These are phyloP conservation scores for Coemansia sp. DNA, from an alignment of 371 early-diverging fungal genomes.

Conservation along the genomic window DNA sequence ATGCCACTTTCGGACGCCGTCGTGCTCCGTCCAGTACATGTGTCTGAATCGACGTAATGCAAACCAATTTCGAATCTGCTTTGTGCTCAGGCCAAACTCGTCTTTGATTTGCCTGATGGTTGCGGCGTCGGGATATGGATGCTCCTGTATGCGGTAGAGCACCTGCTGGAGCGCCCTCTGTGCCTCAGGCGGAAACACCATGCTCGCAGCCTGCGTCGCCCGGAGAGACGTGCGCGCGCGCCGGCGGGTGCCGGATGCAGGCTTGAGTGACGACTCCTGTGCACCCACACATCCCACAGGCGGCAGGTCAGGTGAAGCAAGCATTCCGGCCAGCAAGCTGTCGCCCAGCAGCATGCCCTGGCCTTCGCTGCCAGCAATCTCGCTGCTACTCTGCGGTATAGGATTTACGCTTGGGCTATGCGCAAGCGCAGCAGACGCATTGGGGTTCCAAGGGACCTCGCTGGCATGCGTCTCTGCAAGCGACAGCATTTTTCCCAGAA, in stretches of 20 bases:
- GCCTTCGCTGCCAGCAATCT: not conserved
- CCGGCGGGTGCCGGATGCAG: conserved; percentile 1
- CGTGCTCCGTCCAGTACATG: conserved; percentile 13
- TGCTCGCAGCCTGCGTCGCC: not conserved
- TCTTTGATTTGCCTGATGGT: conserved; percentile 11
- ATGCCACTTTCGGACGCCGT: conserved; percentile 22
- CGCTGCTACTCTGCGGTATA: not conserved
- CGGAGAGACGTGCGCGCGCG: not conserved
- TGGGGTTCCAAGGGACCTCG: not conserved
- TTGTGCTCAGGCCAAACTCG: conserved; percentile 13
- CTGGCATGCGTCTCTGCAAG: conserved; percentile 3
- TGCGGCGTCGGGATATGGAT: conserved; percentile 22
- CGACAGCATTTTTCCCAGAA: conserved; percentile 3
- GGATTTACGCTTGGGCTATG: conserved; percentile 4
- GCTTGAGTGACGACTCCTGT: not conserved
- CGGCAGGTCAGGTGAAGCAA: not conserved
- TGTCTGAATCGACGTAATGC: conserved; percentile 32
- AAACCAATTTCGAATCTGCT: conserved; percentile 45
- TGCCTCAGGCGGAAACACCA: conserved; percentile 24
- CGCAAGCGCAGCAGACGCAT: conserved; percentile 3
- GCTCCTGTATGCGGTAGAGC: conserved; percentile 15
- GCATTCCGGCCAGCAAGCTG: not conserved
- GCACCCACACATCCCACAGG: not conserved
- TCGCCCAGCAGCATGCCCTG: not conserved
- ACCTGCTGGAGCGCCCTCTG: conserved; percentile 23